Percentiles rank a stretch among this genome's conserved stretches.
These are phyloP conservation scores for Pterocarpus macrocarpus DNA, from an alignment of 306 rosid genomes.

Conservation along the genomic window DNA sequence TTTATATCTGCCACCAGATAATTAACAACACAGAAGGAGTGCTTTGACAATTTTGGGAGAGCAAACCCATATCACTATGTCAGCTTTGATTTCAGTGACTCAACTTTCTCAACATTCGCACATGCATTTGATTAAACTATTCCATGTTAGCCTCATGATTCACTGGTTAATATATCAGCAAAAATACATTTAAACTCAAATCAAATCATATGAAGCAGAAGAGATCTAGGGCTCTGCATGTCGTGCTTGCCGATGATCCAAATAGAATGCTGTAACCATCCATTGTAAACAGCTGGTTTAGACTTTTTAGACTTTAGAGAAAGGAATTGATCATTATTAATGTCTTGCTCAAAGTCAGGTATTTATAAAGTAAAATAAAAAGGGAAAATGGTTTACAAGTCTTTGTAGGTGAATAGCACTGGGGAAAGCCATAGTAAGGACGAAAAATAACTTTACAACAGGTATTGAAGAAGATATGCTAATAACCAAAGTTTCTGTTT, in stretches of 20 bases:
- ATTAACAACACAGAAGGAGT: neutral
- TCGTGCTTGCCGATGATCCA: no score
- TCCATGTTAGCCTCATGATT: constrained; percentile 6
- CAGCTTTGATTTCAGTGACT: constrained; percentile 16
- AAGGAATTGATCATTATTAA: neutral
- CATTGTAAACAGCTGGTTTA: neutral
- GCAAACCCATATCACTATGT: neutral
- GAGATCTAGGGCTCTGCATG: no score
- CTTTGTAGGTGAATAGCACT: neutral
- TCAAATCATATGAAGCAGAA: no score
- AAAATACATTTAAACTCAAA: neutral
- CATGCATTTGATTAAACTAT: constrained; percentile 17
- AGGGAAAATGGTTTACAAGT: neutral
- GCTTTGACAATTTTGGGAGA: neutral
- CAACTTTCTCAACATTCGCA: constrained; percentile 17
- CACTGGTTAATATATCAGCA: constrained; percentile 26
- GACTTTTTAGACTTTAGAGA: neutral
- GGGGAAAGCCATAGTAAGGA: neutral
- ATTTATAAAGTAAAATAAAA: no score
- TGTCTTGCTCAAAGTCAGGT: neutral
- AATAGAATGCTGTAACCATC: no score
- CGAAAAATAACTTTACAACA: no score
- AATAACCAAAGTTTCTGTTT: no score
- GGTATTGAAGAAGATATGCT: no score
- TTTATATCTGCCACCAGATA: neutral